Percentiles rank a stretch among this genome's conserved stretches.
Conservation (phyloP, 192 early-diverging fungal species). For the Backusella mclennaniae region DNA sequence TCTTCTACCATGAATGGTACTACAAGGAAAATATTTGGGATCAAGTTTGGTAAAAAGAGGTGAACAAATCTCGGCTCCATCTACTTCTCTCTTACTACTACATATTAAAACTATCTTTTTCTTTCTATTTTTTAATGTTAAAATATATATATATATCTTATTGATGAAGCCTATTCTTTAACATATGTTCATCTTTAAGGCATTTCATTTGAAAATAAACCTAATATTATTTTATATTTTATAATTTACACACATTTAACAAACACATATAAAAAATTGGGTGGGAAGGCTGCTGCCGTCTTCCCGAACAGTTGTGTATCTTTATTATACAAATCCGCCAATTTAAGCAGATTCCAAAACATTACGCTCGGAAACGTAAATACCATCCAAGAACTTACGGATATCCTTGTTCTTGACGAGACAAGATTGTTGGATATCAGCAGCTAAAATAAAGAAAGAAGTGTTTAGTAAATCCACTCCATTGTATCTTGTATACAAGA, state of each 20-base stretch:
- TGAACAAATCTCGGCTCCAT: background rate
- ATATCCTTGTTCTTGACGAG: constrained; percentile 99
- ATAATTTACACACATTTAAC: background rate
- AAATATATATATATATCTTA: background rate
- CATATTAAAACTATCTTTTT: background rate
- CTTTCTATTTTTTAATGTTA: background rate
- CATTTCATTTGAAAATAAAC: background rate
- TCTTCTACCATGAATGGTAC: background rate
- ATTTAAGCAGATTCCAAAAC: constrained; percentile 33
- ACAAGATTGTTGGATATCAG: constrained; percentile 92
- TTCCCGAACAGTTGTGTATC: constrained; percentile 31
- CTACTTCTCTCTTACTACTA: background rate
- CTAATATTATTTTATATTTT: background rate
- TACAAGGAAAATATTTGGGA: constrained; percentile 13
- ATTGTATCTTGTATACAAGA: background rate
- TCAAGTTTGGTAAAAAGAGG: constrained; percentile 7
- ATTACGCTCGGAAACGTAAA: constrained; percentile 43
- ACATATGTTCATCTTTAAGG: too few species aligned
- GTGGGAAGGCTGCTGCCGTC: constrained; percentile 38
- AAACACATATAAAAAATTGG: constrained; percentile 20
- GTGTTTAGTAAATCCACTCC: background rate
- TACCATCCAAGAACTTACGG: constrained; percentile 76
- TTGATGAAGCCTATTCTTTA: too few species aligned
- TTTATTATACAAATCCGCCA: constrained; percentile 23
- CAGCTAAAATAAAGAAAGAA: constrained; percentile 49